Percentiles rank a stretch among this genome's conserved stretches.
Conservation (phyloP, 768 basidiomycete genomes). For the Mycena chlorophos region DNA sequence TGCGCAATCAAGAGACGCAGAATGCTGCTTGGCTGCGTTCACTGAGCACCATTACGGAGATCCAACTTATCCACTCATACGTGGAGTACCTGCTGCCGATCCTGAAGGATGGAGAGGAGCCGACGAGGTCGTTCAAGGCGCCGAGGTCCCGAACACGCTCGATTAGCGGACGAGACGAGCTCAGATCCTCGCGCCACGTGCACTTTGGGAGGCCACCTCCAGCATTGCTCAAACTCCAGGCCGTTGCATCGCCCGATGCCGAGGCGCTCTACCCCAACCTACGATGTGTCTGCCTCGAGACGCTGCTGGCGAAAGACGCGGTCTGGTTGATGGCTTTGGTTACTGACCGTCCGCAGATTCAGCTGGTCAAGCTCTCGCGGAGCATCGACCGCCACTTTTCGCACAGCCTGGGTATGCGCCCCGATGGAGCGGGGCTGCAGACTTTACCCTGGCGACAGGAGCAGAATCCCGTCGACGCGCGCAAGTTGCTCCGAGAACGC, state of each 20-base stretch:
- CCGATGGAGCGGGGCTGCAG: conserved; percentile 11
- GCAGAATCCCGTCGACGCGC: neutral
- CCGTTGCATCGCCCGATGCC: too few species aligned
- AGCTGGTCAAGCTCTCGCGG: conserved; percentile 12
- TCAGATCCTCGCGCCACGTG: neutral
- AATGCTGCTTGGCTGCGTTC: conserved; percentile 11
- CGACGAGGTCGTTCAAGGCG: neutral
- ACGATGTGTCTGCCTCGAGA: conserved; percentile 15
- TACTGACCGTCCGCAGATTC: conserved; percentile 9
- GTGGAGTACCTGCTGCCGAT: conserved; percentile 13
- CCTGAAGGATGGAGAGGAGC: neutral
- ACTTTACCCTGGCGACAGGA: neutral
- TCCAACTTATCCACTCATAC: conserved; percentile 16
- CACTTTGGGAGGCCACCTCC: too few species aligned
- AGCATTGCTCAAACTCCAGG: too few species aligned
- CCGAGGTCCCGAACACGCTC: conserved; percentile 11
- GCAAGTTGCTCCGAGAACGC: conserved; percentile 12
- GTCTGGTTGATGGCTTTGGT: conserved; percentile 13
- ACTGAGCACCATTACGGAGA: conserved; percentile 13
- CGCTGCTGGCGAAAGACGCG: conserved; percentile 8
- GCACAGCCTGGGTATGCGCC: conserved; percentile 4
- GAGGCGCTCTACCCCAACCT: conserved; percentile 15
- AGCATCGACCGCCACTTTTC: conserved; percentile 8
- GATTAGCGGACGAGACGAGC: conserved; percentile 2
- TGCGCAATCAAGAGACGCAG: conserved; percentile 1